A percentile compares a stretch with the other conserved stretches of the same genome.
phyloP scores from a whole-genome alignment of 805 yeast genomes.

The Sugiyamaella americana region DNA sequence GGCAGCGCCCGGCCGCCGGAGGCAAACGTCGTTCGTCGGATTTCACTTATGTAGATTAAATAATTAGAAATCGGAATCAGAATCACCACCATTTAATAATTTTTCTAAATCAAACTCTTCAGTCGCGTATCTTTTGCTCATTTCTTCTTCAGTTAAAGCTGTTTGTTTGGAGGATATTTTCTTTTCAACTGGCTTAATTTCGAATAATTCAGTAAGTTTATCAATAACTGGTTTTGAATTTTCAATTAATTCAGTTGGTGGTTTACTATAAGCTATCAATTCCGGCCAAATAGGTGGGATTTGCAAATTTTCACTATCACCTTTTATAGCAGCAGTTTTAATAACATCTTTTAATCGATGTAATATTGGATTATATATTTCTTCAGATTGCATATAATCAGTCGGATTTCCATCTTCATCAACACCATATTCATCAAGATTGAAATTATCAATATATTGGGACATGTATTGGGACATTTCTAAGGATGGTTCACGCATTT shows the following conservation, averaged over 20 bases:
- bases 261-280: slow-evolving; percentile 18
- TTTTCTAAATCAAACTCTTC: too few relatives aligned
- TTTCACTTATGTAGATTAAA: neutral
- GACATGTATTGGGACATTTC: slow-evolving; percentile 42
- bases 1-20: too few relatives aligned
- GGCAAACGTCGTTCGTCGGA: too few relatives aligned
- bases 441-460: slow-evolving; percentile 40
- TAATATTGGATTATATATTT: slow-evolving; percentile 26
- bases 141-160: neutral
- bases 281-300: slow-evolving; percentile 30
- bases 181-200: slow-evolving; percentile 16
- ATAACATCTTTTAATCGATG: slow-evolving; percentile 22
- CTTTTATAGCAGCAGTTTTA: slow-evolving; percentile 30
- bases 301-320: slow-evolving; percentile 28
- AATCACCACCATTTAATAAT: neutral
- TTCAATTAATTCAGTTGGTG: slow-evolving; percentile 18
- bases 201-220: slow-evolving; percentile 16
- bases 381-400: slow-evolving; percentile 28
- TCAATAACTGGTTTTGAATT: slow-evolving; percentile 11
- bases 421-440: slow-evolving; percentile 30
- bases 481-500: slow-evolving; percentile 30
- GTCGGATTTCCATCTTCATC: slow-evolving; percentile 18
- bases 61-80: neutral
- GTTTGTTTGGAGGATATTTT: slow-evolving; percentile 7
- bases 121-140: neutral